Conservation (phyloP, 2,329 filamentous ascomycete species). For the Exophiala dermatitidis region DNA sequence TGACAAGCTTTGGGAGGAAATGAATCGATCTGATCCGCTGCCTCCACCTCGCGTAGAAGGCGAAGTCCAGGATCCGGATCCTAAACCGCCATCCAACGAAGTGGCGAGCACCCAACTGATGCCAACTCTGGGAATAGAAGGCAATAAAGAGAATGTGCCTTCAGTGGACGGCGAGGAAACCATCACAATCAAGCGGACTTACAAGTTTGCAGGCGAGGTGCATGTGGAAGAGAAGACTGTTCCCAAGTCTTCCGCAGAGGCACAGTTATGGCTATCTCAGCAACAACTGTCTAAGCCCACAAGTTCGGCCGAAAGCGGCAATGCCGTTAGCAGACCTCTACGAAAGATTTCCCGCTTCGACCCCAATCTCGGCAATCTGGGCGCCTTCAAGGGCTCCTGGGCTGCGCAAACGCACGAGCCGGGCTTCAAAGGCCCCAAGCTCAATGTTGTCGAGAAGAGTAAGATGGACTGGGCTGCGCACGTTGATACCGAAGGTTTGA, state of each 20-base stretch:
- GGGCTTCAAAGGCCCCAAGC: constrained; percentile 47
- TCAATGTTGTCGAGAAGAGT: constrained; percentile 61
- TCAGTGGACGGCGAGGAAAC: constrained; percentile 35
- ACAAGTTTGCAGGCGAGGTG: constrained; percentile 51
- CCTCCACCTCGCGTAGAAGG: constrained; percentile 12
- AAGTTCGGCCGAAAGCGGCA: constrained; percentile 21
- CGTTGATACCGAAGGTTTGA: constrained; percentile 54
- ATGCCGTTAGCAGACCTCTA: constrained; percentile 34
- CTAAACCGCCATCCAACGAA: constrained; percentile 4
- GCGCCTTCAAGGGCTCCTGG: constrained; percentile 30
- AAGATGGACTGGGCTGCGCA: constrained; percentile 59
- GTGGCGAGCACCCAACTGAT: neutral
- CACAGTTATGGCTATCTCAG: constrained; percentile 46
- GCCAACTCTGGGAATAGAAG: constrained; percentile 12
- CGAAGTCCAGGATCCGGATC: constrained; percentile 13
- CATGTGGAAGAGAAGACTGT: constrained; percentile 50
- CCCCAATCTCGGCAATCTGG: constrained; percentile 33
- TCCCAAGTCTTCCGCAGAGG: constrained; percentile 48
- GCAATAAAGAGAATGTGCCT: constrained; percentile 26
- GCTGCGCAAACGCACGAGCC: constrained; percentile 26
- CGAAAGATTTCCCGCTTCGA: constrained; percentile 42
- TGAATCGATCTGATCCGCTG: constrained; percentile 37
- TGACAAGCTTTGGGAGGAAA: constrained; percentile 47
- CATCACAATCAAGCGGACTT: constrained; percentile 51
- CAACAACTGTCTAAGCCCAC: constrained; percentile 32